These are phyloP conservation scores for Talaromyces piceae DNA, from an alignment of 2,329 filamentous ascomycete genomes.

Conservation along the genomic window DNA sequence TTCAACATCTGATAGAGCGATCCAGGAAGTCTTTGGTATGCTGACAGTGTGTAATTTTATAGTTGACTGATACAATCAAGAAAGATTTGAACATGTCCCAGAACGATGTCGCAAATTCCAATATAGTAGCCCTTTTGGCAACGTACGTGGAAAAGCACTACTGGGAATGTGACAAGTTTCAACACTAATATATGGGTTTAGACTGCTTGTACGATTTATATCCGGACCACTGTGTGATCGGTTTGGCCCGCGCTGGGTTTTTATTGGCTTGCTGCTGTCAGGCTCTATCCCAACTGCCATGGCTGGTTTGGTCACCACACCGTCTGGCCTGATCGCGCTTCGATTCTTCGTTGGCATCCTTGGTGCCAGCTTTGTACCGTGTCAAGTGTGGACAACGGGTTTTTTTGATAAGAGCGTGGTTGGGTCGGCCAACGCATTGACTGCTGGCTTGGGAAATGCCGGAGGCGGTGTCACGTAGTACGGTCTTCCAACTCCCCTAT, in stretches of 20 bases:
- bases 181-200: conserved; percentile 19
- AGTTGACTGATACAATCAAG: conserved; percentile 69
- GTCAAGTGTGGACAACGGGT: conserved; percentile 85
- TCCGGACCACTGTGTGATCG: conserved; percentile 79
- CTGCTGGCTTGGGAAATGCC: conserved; percentile 78
- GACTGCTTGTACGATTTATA: conserved; percentile 66
- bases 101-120: conserved; percentile 74
- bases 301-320: conserved; percentile 65
- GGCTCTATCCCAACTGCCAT: conserved; percentile 77
- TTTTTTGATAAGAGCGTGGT: conserved; percentile 93
- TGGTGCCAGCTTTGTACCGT: conserved; percentile 44
- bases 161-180: background rate
- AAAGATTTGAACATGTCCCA: conserved; percentile 66
- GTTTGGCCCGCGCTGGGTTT: conserved; percentile 73
- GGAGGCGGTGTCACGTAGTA: conserved; percentile 81
- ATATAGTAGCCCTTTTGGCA: conserved; percentile 71
- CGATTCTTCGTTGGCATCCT: conserved; percentile 40
- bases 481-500: conserved; percentile 2
- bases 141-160: conserved; percentile 44
- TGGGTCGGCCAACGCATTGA: conserved; percentile 77
- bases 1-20: background rate
- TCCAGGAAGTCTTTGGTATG: background rate
- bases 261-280: conserved; percentile 66
- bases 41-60: background rate
- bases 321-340: conserved; percentile 42